Base-by-base conservation (phyloP, 495 filamentous ascomycete species). In the Xylaria cubensis region DNA sequence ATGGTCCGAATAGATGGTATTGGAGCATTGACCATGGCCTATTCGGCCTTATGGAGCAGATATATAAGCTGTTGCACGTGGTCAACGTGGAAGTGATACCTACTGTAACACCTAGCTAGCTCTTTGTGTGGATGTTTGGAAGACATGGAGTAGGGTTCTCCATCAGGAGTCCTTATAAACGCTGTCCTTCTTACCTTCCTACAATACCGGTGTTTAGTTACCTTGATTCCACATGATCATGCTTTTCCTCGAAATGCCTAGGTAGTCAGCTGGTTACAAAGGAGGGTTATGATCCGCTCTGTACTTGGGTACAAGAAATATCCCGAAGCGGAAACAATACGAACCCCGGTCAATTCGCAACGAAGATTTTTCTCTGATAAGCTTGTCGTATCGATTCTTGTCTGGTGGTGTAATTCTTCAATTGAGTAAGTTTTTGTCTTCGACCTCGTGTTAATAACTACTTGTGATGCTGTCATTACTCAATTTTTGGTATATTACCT, bases 31-130 rank as follows among this genome's bases (percentile, higher is more conserved):
- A 6, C 55, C 55, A 32, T n/a, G 3, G 4, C 34, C 36, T 39
- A 19, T 17, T n/a, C 44, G 19, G 7, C 17, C 19, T 13, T 42
- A 10, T 42, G 39, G 39, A 13, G 36, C 36, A 39, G 36, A 39
- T 39, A 21, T 50, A 50, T 59, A 34, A n/a, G 13, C 36, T 32
- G 12, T 32, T 32, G 12, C 53, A 56, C 51, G 24, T 24, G 50
- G 50, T 53, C 50, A 53, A 53, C 24, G n/a, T 56, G 26, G 53
- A 15, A 56, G 53, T 32, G 53, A 53, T 53, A 39, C n/a, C n/a
- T n/a, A n/a, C 7, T 8, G 36, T 39, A 39, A 39, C 8, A 39
- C 6, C 36, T 7, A 36, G 36, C 36, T 39, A n/a, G n/a, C n/a
- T n/a, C n/a, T 3, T 39, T 39, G 36, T 39, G 36, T 39, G 36